A percentile compares a stretch with the other conserved stretches of the same genome.
Conservation (phyloP, 2,329 filamentous ascomycete species). For the Fusarium coffeatum region DNA sequence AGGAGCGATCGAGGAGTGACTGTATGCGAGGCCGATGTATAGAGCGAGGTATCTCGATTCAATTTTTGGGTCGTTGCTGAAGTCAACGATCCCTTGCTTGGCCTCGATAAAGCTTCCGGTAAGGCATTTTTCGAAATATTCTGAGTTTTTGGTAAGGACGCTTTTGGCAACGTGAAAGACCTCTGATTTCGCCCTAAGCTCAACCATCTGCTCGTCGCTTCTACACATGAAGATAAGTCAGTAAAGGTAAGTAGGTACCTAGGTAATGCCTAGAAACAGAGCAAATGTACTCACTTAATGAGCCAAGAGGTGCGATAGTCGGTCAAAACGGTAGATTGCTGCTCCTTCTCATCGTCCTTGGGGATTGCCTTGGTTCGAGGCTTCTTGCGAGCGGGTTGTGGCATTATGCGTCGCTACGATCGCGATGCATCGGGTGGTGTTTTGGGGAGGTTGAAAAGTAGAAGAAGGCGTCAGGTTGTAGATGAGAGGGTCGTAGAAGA, state of each 20-base stretch:
- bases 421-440: not conserved
- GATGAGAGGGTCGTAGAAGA: not conserved
- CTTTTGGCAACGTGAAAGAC: slow-evolving; percentile 48
- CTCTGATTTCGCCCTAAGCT: slow-evolving; percentile 48
- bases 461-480: not conserved
- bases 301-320: slow-evolving; percentile 52
- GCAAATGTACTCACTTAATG: slow-evolving; percentile 46
- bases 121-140: slow-evolving; percentile 51
- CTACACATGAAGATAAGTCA: slow-evolving; percentile 28
- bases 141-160: slow-evolving; percentile 49
- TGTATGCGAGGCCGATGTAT: slow-evolving; percentile 52
- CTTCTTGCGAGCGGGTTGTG: slow-evolving; percentile 33
- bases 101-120: slow-evolving; percentile 46
- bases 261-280: not conserved
- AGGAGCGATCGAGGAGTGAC: slow-evolving; percentile 50
- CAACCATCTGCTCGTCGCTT: slow-evolving; percentile 47
- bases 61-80: slow-evolving; percentile 47
- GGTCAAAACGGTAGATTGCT: slow-evolving; percentile 44
- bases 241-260: not conserved
- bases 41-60: slow-evolving; percentile 50
- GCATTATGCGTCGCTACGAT: slow-evolving; percentile 10
- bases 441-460: not conserved
- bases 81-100: slow-evolving; percentile 44
- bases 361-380: slow-evolving; percentile 27
- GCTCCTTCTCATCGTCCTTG: slow-evolving; percentile 32